Base-by-base conservation (phyloP, 176 grass and related monocot genomes). In the Leersia perrieri region DNA sequence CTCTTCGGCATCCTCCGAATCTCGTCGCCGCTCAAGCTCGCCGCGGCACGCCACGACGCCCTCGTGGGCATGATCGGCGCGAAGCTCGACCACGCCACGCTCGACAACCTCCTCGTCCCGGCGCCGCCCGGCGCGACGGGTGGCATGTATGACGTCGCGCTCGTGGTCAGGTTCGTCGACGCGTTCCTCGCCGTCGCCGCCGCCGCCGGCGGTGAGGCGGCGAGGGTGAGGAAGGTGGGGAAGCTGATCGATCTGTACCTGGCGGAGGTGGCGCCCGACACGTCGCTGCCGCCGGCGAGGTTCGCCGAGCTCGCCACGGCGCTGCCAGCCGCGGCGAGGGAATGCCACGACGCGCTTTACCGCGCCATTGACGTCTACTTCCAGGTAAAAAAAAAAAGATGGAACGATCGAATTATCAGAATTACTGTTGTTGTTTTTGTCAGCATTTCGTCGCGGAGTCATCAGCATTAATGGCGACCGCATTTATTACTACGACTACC, bases 281-380 rank as follows among this genome's bases (percentile, higher is more conserved):
- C 89, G 12, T 91, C 77, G 34, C 79, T 99, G 79, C 83, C 84
- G 33, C 87, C 91, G 15, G 82, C 70, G 39, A 93, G 38, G 83
- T 99, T 99, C 79, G 64, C 86, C 1, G 88, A 88, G 66, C 79
- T 99, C 9, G 90, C 87, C 39, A 91, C 84, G 12, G 77, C 87
- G 32, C 88, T 99, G 13, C 91, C 91, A 9, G 73, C 88, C 30
- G 69, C 75, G 15, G 91, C 91, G 25, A 91, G 97, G 87, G 97
- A 99, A 30, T 96, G 67, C 70, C 89, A 99, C 51, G 97, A 99
- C 81, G 78, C 91, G 39, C 68, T 96, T 38, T 99, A 96, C 62
- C 85, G 93, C 77, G 97, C 93, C 66, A 96, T 96, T 33, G 91
- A 93, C 68, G 85, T 99, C 23, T 99, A 93, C 58, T 92, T 96